phyloP scores from a whole-genome alignment of 2,329 filamentous ascomycete genomes.

The Aspergillus sp. region DNA sequence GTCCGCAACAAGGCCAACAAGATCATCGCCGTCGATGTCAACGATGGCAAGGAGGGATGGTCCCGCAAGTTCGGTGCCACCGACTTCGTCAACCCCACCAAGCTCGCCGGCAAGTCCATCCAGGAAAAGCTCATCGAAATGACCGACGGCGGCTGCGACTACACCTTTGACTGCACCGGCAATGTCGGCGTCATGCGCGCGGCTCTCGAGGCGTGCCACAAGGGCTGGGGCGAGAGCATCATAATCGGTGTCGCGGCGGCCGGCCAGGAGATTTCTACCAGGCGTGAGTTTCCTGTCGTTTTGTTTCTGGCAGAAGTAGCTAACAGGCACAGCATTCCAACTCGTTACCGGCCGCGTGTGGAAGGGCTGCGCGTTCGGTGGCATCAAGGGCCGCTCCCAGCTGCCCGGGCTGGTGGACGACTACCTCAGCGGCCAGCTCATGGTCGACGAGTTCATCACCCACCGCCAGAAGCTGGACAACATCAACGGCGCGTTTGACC shows the following conservation, averaged over 20 bases:
- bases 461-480: conserved; percentile 73
- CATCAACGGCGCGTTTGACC: conserved; percentile 84
- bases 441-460: conserved; percentile 99
- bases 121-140: conserved; percentile 92
- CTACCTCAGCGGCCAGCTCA: conserved; percentile 81
- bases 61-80: conserved; percentile 89
- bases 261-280: conserved; percentile 87
- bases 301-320: no score
- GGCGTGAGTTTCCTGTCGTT: conserved; percentile 72
- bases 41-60: conserved; percentile 87
- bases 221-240: conserved; percentile 97
- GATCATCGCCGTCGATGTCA: conserved; percentile 64
- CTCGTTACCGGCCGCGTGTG: conserved; percentile 94
- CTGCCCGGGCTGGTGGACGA: conserved; percentile 78
- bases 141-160: conserved; percentile 96
- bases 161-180: conserved; percentile 98
- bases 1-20: conserved; percentile 65
- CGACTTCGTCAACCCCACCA: conserved; percentile 88
- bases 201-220: conserved; percentile 95
- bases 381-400: conserved; percentile 94
- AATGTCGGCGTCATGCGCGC: conserved; percentile 94
- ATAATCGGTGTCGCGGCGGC: conserved; percentile 95
- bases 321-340: conserved; percentile 80
- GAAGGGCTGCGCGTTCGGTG: conserved; percentile 96
- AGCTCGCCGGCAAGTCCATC: conserved; percentile 65